Conservation (phyloP, 352 stramenopile genomes). For the Nannochloropsis limnetica region DNA sequence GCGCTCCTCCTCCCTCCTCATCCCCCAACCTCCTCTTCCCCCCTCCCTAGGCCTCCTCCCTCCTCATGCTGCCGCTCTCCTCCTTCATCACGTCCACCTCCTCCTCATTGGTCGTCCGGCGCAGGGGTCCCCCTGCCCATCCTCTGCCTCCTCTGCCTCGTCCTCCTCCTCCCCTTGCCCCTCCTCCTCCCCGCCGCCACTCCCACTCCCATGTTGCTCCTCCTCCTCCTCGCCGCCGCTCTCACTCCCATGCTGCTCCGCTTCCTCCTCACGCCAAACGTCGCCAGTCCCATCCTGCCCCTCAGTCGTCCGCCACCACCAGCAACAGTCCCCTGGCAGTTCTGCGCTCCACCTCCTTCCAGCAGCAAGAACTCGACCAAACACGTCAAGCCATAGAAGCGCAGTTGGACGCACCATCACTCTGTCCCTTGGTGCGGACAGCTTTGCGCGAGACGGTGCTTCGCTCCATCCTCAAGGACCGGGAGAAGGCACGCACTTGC, state of each 20-base stretch:
- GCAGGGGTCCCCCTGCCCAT: not conserved
- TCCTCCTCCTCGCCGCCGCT: not conserved
- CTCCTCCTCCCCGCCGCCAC: not conserved
- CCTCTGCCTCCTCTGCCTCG: not conserved
- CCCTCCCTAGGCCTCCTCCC: not conserved
- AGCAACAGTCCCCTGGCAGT: not conserved
- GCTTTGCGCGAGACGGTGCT: not conserved
- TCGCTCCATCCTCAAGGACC: not conserved
- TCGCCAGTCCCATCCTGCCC: not conserved
- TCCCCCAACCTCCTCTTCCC: not conserved
- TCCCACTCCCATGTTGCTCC: not conserved
- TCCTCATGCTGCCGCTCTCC: not conserved
- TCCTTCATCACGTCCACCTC: not conserved
- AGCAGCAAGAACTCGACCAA: constrained; percentile 24
- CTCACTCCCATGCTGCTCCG: not conserved
- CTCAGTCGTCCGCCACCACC: not conserved
- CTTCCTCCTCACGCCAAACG: not conserved
- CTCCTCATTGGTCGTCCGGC: not conserved
- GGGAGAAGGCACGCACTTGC: constrained; percentile 5
- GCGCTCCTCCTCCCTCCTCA: not conserved
- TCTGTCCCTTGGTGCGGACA: not conserved
- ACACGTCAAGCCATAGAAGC: not conserved
- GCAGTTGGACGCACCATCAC: not conserved
- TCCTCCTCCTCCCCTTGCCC: not conserved
- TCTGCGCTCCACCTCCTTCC: not conserved